These are phyloP conservation scores for Chalciporus piperatus DNA, from an alignment of 768 basidiomycete genomes.

Conservation along the genomic window DNA sequence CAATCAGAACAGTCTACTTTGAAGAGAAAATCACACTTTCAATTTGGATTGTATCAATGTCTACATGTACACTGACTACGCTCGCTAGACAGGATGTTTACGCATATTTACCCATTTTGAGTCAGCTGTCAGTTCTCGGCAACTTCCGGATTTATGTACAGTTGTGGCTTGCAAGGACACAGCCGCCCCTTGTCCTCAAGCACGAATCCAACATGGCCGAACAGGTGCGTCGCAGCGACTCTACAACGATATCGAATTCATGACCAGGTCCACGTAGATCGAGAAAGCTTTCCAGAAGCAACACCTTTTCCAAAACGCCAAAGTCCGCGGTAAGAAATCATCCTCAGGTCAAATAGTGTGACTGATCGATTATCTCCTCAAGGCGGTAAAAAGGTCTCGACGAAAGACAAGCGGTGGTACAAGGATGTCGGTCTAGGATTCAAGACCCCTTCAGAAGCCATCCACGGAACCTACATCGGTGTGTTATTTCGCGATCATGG, in stretches of 20 bases:
- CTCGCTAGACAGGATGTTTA: neutral
- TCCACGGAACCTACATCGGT: constrained; percentile 96
- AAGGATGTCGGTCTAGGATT: constrained; percentile 97
- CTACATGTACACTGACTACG: too few species aligned
- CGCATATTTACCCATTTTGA: neutral
- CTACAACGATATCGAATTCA: neutral
- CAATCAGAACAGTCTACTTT: too few species aligned
- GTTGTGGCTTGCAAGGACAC: neutral
- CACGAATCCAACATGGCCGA: constrained; percentile 49
- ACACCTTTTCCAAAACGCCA: constrained; percentile 95
- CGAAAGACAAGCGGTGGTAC: constrained; percentile 98
- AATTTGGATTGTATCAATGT: too few species aligned
- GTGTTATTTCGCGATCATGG: constrained; percentile 32
- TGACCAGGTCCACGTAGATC: constrained; percentile 47
- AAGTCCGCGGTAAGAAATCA: constrained; percentile 75
- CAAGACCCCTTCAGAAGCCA: constrained; percentile 95
- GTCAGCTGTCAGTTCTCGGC: neutral
- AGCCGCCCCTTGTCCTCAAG: neutral
- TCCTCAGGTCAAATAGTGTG: constrained; percentile 7
- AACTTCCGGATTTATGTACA: neutral
- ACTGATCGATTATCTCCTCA: constrained; percentile 11
- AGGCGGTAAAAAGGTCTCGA: constrained; percentile 87
- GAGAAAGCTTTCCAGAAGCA: constrained; percentile 99
- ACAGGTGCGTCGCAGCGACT: constrained; percentile 41
- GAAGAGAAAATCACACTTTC: too few species aligned